A percentile compares a stretch with the other conserved stretches of the same genome.
phyloP scores from a whole-genome alignment of 139 green algal genomes.

The Chlorella sorokiniana region DNA sequence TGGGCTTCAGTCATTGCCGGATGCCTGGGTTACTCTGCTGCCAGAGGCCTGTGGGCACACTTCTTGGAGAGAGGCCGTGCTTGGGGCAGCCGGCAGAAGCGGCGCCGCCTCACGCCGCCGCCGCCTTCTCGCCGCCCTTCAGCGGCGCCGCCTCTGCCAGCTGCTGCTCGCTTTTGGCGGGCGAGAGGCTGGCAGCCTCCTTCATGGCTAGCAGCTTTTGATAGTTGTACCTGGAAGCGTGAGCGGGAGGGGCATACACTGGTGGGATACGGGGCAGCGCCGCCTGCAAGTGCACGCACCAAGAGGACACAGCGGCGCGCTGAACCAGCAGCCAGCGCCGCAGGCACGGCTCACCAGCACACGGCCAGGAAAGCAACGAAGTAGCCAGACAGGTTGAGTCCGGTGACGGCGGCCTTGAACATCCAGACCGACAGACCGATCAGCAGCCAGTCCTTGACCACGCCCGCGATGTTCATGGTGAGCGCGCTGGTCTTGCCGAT shows the following conservation, averaged over 20 bases:
- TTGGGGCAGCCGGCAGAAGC: not conserved
- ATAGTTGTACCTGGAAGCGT: conserved; percentile 35
- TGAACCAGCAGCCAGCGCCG: not conserved
- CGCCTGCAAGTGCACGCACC: not conserved
- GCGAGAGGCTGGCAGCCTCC: not conserved
- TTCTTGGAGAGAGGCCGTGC: too few relatives aligned
- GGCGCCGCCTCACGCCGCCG: not conserved
- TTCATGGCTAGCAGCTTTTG: conserved; percentile 37
- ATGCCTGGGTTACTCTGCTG: too few relatives aligned
- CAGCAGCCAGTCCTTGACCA: conserved; percentile 98
- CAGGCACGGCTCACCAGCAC: conserved; percentile 25
- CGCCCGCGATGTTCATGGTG: conserved; percentile 95
- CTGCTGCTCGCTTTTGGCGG: conserved; percentile 5
- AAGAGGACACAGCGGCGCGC: not conserved
- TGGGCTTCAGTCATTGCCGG: too few relatives aligned
- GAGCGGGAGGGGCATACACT: not conserved
- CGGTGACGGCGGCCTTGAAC: conserved; percentile 85
- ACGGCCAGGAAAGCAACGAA: conserved; percentile 59
- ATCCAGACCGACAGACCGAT: conserved; percentile 86
- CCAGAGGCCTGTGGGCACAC: too few relatives aligned
- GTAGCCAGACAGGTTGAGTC: conserved; percentile 84
- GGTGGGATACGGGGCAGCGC: not conserved
- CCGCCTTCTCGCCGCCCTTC: conserved; percentile 1
- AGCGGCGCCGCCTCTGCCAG: conserved; percentile 11
- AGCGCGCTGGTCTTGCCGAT: conserved; percentile 92